Percentiles rank a stretch among this genome's conserved stretches.
These are phyloP conservation scores for Hebeloma cylindrosporum DNA, from an alignment of 768 basidiomycete genomes.

Conservation along the genomic window DNA sequence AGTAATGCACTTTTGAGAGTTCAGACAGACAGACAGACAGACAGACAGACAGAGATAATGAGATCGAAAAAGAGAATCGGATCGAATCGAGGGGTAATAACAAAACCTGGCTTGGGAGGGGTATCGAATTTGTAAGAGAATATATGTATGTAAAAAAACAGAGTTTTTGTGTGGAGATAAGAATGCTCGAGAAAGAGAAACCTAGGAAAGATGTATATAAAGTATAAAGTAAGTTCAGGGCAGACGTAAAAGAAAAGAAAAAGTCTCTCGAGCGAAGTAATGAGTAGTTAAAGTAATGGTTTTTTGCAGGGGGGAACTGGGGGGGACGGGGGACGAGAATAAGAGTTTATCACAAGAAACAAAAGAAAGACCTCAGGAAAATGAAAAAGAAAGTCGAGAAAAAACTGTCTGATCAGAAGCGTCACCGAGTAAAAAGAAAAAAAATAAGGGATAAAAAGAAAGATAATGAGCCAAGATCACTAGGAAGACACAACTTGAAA, in stretches of 20 bases:
- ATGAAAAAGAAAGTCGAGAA: neutral
- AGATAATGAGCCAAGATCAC: neutral
- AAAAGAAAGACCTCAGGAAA: slow-evolving; percentile 4
- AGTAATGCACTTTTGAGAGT: no score
- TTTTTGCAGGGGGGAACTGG: neutral
- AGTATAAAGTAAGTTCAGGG: neutral
- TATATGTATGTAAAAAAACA: slow-evolving; percentile 1
- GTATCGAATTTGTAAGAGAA: no score
- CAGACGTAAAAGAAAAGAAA: neutral
- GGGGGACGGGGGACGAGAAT: neutral
- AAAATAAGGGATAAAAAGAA: neutral
- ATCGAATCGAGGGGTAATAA: neutral
- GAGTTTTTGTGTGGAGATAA: neutral
- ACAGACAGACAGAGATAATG: neutral
- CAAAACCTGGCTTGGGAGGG: no score
- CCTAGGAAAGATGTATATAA: neutral
- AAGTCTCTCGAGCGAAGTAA: neutral
- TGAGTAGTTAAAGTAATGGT: neutral
- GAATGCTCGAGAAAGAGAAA: neutral
- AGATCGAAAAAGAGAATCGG: neutral
- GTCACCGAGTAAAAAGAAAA: neutral
- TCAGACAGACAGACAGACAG: no score
- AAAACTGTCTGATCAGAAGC: slow-evolving; percentile 4
- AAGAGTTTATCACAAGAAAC: slow-evolving; percentile 1
- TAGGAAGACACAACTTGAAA: neutral